phyloP scores from a whole-genome alignment of 2,329 filamentous ascomycete species.

The Colletotrichum truncatum region DNA sequence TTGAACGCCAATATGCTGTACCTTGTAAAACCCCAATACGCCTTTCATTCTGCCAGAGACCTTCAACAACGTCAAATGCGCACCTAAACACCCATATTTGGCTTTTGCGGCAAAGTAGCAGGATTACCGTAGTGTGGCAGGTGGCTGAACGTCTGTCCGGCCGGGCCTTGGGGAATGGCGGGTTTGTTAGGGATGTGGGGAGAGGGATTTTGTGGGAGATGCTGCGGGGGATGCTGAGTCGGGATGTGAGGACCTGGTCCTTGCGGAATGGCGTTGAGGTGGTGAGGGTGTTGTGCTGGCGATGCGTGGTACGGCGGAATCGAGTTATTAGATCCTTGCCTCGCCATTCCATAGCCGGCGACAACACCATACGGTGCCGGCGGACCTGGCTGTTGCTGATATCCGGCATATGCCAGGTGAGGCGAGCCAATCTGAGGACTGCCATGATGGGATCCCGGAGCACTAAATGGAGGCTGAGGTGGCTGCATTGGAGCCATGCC shows the following conservation, averaged over 20 bases:
- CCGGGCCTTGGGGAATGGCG: slow-evolving; percentile 50
- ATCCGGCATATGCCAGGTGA: slow-evolving; percentile 59
- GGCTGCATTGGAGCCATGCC: slow-evolving; percentile 58
- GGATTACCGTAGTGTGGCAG: slow-evolving; percentile 68
- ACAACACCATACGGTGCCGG: slow-evolving; percentile 55
- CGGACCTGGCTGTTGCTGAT: slow-evolving; percentile 54
- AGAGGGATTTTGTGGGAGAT: slow-evolving; percentile 52
- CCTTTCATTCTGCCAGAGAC: slow-evolving; percentile 29
- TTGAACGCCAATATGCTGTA: slow-evolving; percentile 29
- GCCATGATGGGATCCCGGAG: slow-evolving; percentile 58
- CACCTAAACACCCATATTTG: slow-evolving; percentile 48
- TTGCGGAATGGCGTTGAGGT: slow-evolving; percentile 48
- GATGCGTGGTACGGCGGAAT: slow-evolving; percentile 59
- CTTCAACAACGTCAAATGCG: slow-evolving; percentile 16
- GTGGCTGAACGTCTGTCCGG: slow-evolving; percentile 58
- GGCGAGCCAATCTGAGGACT: slow-evolving; percentile 63
- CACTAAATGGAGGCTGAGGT: slow-evolving; percentile 57
- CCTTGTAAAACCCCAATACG: slow-evolving; percentile 21
- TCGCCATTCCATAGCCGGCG: slow-evolving; percentile 62
- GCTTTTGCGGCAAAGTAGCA: slow-evolving; percentile 68
- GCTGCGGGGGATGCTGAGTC: slow-evolving; percentile 48
- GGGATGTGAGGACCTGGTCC: slow-evolving; percentile 43
- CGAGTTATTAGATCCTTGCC: slow-evolving; percentile 65
- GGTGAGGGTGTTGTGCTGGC: slow-evolving; percentile 45
- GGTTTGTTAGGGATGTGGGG: slow-evolving; percentile 58